Conservation (phyloP, 352 stramenopile genomes). For the Phytophthora lateralis region DNA sequence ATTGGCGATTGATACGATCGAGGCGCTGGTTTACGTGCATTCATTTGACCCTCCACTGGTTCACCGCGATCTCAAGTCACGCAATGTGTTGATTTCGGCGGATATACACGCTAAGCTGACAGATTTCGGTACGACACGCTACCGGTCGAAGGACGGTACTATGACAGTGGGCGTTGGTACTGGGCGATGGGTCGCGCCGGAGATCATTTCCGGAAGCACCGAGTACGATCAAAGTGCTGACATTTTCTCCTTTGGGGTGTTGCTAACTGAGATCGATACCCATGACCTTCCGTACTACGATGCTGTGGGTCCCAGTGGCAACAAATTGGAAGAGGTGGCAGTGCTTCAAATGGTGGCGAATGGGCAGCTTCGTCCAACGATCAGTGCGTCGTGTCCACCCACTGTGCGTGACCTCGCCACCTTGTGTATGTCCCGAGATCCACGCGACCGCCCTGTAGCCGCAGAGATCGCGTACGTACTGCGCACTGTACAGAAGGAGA, state of each 20-base stretch:
- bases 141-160: slow-evolving; percentile 30
- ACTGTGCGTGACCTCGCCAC: slow-evolving; percentile 40
- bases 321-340: slow-evolving; percentile 42
- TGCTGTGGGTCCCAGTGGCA: slow-evolving; percentile 18
- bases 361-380: slow-evolving; percentile 28
- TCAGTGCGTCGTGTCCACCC: slow-evolving; percentile 27
- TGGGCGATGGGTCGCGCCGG: slow-evolving; percentile 61
- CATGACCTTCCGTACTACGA: slow-evolving; percentile 54
- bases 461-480: slow-evolving; percentile 46
- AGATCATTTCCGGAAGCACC: slow-evolving; percentile 60
- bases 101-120: slow-evolving; percentile 38
- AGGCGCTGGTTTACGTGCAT: slow-evolving; percentile 53
- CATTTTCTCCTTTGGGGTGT: slow-evolving; percentile 63
- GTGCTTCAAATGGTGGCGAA: slow-evolving; percentile 47
- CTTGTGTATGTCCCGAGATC: slow-evolving; percentile 43
- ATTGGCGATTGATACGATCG: slow-evolving; percentile 42
- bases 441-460: slow-evolving; percentile 38
- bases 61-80: slow-evolving; percentile 45
- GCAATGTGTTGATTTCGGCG: slow-evolving; percentile 36
- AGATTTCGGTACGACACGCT: slow-evolving; percentile 35
- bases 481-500: slow-evolving; percentile 30
- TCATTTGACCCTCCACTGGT: slow-evolving; percentile 35
- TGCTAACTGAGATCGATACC: slow-evolving; percentile 68
- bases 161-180: slow-evolving; percentile 60
- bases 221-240: slow-evolving; percentile 58